These are phyloP conservation scores for Catenaria anguillulae DNA, from an alignment of 371 early-diverging fungal genomes.

Conservation along the genomic window DNA sequence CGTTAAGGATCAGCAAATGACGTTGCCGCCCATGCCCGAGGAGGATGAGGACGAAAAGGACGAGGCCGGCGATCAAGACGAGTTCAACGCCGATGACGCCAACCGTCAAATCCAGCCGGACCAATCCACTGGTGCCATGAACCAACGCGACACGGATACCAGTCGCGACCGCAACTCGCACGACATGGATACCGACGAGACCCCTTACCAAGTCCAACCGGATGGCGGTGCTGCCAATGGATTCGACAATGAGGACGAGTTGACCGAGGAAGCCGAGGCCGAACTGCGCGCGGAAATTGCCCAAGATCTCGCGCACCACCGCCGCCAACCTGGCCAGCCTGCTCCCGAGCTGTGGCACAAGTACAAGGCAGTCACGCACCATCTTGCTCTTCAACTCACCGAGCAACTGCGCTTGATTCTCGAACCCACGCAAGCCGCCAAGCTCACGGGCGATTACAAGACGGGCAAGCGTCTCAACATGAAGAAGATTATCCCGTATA, in stretches of 20 bases:
- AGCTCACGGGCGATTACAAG: conserved; percentile 96
- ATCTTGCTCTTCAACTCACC: conserved; percentile 74
- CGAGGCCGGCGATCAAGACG: conserved; percentile 8
- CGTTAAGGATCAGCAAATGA: conserved; percentile 10
- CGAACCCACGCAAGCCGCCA: conserved; percentile 90
- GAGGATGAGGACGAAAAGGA: not conserved
- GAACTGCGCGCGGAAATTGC: conserved; percentile 12
- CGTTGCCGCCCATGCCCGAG: not conserved
- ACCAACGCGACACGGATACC: not conserved
- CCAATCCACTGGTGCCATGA: conserved; percentile 12
- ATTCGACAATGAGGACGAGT: conserved; percentile 13
- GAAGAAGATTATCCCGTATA: conserved; percentile 98
- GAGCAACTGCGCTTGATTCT: conserved; percentile 93
- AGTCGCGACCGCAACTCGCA: not conserved
- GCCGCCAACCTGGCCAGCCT: not conserved
- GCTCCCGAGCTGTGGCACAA: conserved; percentile 3
- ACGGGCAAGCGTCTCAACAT: conserved; percentile 99
- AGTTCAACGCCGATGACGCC: conserved; percentile 9
- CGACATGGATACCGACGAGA: not conserved
- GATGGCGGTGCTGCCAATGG: conserved; percentile 10
- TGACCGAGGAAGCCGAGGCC: conserved; percentile 3
- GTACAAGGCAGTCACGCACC: conserved; percentile 39
- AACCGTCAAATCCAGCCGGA: conserved; percentile 12
- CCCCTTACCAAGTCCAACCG: conserved; percentile 9
- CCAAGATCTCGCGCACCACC: not conserved